Conservation (phyloP, 2,329 filamentous ascomycete genomes). For the Cladosporium cucumerinum region DNA sequence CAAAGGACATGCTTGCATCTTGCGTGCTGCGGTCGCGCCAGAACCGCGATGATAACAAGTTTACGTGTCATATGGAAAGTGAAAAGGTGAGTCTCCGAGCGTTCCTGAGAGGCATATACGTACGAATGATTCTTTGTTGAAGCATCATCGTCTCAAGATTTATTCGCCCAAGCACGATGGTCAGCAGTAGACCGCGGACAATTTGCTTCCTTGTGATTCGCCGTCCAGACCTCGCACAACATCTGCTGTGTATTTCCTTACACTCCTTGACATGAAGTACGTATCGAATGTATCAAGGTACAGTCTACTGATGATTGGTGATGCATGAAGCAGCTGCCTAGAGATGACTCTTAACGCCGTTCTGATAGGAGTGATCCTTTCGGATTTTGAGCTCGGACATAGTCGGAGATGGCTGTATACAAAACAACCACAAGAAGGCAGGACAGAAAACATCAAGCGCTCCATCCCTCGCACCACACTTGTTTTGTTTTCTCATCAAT, state of each 20-base stretch:
- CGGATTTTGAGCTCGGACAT: background rate
- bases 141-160: background rate
- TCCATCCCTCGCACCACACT: background rate
- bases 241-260: background rate
- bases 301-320: background rate
- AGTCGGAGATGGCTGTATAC: background rate
- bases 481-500: background rate
- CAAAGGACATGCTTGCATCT: background rate
- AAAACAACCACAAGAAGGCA: background rate
- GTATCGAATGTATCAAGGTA: background rate
- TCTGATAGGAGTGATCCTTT: background rate
- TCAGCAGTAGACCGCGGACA: background rate
- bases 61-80: background rate
- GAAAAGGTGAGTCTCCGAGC: background rate
- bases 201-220: background rate
- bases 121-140: background rate
- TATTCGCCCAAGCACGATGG: background rate
- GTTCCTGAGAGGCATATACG: background rate
- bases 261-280: background rate
- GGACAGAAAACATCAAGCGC: too few relatives aligned
- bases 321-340: background rate
- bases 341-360: conserved; percentile 3
- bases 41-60: background rate
- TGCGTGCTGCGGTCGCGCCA: background rate
- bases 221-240: background rate